Conservation (phyloP, 805 yeast genomes). For the Nakazawaea ernobii region DNA sequence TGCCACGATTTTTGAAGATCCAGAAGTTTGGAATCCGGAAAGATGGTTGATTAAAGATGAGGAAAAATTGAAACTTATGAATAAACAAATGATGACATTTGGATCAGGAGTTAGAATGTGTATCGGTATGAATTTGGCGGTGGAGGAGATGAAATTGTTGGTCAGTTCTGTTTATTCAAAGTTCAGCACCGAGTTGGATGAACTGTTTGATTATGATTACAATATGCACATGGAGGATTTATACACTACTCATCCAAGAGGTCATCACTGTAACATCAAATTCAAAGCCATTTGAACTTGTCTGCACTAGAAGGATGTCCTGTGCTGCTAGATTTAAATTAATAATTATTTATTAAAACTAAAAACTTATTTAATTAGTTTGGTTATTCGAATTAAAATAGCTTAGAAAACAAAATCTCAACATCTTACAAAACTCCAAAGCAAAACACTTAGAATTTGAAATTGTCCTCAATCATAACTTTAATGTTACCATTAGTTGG, state of each 20-base stretch:
- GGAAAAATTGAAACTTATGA: slow-evolving; percentile 32
- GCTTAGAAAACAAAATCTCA: not conserved
- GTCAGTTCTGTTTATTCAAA: slow-evolving; percentile 47
- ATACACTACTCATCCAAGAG: slow-evolving; percentile 12
- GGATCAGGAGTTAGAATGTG: slow-evolving; percentile 67
- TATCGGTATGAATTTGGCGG: slow-evolving; percentile 56
- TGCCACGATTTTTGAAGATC: slow-evolving; percentile 31
- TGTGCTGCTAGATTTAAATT: not conserved
- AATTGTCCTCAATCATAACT: slow-evolving; percentile 36
- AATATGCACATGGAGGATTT: slow-evolving; percentile 13
- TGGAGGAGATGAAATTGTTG: slow-evolving; percentile 51
- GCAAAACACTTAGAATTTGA: not conserved
- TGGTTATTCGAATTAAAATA: not conserved
- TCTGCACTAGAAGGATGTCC: too few species aligned
- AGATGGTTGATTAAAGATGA: slow-evolving; percentile 42
- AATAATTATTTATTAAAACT: not conserved
- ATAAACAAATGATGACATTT: slow-evolving; percentile 48
- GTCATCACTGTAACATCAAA: slow-evolving; percentile 5
- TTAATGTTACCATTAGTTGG: slow-evolving; percentile 41
- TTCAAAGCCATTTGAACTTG: not conserved
- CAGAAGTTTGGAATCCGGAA: slow-evolving; percentile 44
- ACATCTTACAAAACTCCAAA: not conserved
- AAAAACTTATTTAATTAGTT: too few species aligned
- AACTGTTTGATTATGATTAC: slow-evolving; percentile 8
- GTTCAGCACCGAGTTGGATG: slow-evolving; percentile 15